Base-by-base conservation (phyloP, 2,329 filamentous ascomycete species). In the Fusarium pilosicola region DNA sequence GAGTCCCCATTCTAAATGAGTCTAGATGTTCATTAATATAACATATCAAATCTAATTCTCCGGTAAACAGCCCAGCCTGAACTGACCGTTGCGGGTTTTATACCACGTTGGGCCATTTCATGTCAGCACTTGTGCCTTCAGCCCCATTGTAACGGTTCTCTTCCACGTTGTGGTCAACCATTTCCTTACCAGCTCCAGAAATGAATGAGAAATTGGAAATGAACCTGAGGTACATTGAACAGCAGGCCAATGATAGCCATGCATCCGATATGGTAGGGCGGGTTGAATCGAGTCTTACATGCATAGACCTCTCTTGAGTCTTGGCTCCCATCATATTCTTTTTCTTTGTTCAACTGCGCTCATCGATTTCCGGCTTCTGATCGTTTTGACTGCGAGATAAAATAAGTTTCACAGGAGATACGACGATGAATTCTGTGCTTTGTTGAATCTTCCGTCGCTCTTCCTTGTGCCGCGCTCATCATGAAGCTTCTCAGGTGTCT, bases 401-500 rank as follows among this genome's bases (percentile, higher is more conserved):
- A 63, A 34, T 18, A 54, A 18, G 34, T 32, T 14, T 28, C 46
- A 36, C 32, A 34, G 22, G 45, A 45, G 46, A 72, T 74, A 68
- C 68, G 51, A 59, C 36, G 45, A 72, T 74, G 68, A 72, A 28
- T 46, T 18, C 51, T 48, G 44, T 30, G 28, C 30, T 52, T 41
- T 26, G 38, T 39, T 54, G 39, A 61, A 32, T 48, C 36, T 46
- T 42, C 30, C 18, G 15, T 24, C 28, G 34, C 20, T 65, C 38
- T 49, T 59, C 15, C 42, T 38, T 65, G 17, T 38, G 51, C 48
- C n/a, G 41, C 42, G 39, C 39, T 45, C 73, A 66, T 49, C 52
- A 78, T 78, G 76, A 78, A 65, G 45, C 62, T 73, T 51, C 48
- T 66, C 57, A 45, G 45, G 38, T 48, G 39, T 28, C 55, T 70